Conservation (phyloP, 164 flowering plant species). For the Buxus sempervirens region DNA sequence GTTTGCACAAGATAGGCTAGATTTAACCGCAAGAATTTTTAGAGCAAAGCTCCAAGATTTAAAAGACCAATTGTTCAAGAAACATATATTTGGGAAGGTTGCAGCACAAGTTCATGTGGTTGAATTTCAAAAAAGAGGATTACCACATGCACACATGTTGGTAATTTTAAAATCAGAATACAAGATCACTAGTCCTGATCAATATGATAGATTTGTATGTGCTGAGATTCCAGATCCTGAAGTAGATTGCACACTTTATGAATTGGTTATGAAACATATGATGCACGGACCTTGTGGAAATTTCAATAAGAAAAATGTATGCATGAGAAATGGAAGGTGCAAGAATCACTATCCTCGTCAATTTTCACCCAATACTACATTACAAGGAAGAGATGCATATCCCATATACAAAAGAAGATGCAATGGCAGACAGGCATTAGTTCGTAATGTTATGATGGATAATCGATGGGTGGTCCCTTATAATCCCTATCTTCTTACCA, state of each 20-base stretch:
- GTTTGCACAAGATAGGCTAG: background rate
- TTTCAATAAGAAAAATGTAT: background rate
- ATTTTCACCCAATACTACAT: background rate
- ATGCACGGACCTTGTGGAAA: conserved; percentile 22
- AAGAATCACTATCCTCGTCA: conserved; percentile 8
- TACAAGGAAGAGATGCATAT: background rate
- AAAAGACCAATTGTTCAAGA: background rate
- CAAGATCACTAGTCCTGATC: background rate
- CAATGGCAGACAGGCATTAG: background rate
- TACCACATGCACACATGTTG: conserved; percentile 7
- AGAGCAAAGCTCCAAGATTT: background rate
- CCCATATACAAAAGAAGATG: conserved; percentile 13
- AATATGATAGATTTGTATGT: conserved; percentile 1
- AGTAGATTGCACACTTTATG: background rate
- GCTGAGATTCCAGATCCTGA: conserved; percentile 8
- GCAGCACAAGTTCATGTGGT: conserved; percentile 5
- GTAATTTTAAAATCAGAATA: background rate
- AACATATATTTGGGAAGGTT: conserved; percentile 1
- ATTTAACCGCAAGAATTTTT: background rate
- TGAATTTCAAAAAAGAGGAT: conserved; percentile 5
- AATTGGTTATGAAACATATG: conserved; percentile 14
- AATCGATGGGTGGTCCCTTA: conserved; percentile 16
- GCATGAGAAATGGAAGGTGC: conserved; percentile 12
- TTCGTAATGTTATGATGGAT: background rate
- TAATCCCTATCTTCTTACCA: conserved; percentile 5